Conservation (phyloP, 345 rosid species). For the Brassica napus region DNA sequence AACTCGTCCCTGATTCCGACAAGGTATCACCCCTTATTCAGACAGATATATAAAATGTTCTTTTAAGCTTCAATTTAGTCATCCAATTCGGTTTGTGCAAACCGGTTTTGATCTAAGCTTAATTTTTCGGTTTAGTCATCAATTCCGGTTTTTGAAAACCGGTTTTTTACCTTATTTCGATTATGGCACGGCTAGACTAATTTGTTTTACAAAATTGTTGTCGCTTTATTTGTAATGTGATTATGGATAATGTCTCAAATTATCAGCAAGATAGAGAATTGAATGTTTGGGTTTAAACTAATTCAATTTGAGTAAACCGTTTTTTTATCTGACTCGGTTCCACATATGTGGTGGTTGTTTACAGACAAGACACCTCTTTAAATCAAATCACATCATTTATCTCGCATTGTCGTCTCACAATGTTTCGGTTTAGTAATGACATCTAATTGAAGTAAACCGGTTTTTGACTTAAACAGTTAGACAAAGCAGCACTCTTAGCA, state of each 20-base stretch:
- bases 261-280: neutral
- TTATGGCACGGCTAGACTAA: neutral
- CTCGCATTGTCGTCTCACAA: neutral
- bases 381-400: neutral
- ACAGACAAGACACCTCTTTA: neutral
- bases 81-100: neutral
- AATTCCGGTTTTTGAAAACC: neutral
- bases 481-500: slow-evolving; percentile 87
- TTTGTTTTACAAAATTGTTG: neutral
- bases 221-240: neutral
- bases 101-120: neutral
- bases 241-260: neutral
- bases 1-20: slow-evolving; percentile 82
- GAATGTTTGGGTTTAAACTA: neutral
- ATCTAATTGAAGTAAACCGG: slow-evolving; percentile 6
- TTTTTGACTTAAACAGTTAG: slow-evolving; percentile 56
- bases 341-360: slow-evolving; percentile 7
- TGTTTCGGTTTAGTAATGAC: neutral
- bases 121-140: neutral
- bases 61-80: slow-evolving; percentile 4
- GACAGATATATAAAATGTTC: neutral
- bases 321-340: neutral
- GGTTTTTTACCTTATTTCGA: neutral
- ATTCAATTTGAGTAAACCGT: slow-evolving; percentile 1
- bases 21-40: slow-evolving; percentile 52